These are phyloP conservation scores for Fusarium sp. DNA, from an alignment of 2,329 filamentous ascomycete genomes.

Conservation along the genomic window DNA sequence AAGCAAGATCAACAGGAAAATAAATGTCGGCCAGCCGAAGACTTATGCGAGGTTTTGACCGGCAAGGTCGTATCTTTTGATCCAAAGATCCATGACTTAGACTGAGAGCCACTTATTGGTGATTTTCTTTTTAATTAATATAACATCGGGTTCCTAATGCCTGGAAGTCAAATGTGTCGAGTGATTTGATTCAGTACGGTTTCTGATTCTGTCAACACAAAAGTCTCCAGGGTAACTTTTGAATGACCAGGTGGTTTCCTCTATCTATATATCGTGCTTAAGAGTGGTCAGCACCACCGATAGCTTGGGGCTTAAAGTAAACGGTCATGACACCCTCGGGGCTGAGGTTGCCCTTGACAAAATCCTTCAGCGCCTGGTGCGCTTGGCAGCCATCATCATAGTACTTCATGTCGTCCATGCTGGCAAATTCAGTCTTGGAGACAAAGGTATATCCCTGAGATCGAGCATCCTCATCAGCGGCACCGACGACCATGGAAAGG, in stretches of 20 bases:
- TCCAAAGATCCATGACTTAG: neutral
- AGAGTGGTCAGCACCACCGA: conserved; percentile 40
- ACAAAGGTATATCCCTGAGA: conserved; percentile 74
- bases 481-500: conserved; percentile 64
- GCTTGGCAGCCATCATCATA: conserved; percentile 69
- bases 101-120: neutral
- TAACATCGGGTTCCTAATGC: neutral
- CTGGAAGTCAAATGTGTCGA: neutral
- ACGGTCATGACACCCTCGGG: conserved; percentile 55
- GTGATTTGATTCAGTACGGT: neutral
- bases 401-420: conserved; percentile 74
- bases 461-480: conserved; percentile 66
- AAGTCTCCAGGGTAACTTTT: neutral
- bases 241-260: neutral
- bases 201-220: neutral
- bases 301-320: conserved; percentile 53
- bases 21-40: neutral
- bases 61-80: neutral
- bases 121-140: neutral
- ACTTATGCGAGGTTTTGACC: neutral
- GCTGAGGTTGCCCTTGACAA: conserved; percentile 47
- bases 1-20: neutral
- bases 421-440: conserved; percentile 72
- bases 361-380: conserved; percentile 56
- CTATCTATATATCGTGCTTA: neutral